A percentile compares a stretch with the other conserved stretches of the same genome.
phyloP scores from a whole-genome alignment of 257 asterid species.

The Solanum gandarillasii region DNA sequence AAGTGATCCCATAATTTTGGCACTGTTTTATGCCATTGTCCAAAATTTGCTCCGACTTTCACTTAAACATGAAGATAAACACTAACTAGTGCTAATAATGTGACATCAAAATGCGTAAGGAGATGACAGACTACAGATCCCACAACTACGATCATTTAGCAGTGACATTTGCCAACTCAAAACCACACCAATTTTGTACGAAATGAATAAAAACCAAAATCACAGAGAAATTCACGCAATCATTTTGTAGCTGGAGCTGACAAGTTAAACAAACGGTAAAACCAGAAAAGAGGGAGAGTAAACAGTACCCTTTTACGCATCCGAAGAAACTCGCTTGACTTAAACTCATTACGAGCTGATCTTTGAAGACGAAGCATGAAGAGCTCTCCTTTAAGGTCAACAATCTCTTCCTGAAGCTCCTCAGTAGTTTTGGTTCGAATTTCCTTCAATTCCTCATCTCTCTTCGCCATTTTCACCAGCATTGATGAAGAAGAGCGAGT shows the following conservation, averaged over 20 bases:
- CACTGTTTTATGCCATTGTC: neutral
- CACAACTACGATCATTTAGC: neutral
- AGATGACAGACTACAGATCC: neutral
- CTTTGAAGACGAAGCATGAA: conserved; percentile 95
- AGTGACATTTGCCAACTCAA: neutral
- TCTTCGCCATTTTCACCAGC: conserved; percentile 77
- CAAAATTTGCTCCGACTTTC: neutral
- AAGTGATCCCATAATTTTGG: neutral
- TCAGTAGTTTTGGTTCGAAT: conserved; percentile 70
- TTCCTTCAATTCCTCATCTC: conserved; percentile 69
- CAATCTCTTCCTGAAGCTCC: conserved; percentile 70
- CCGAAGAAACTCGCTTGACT: conserved; percentile 75
- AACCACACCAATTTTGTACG: neutral
- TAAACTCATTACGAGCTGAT: conserved; percentile 86
- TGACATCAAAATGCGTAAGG: neutral
- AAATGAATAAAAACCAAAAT: neutral
- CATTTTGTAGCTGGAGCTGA: neutral
- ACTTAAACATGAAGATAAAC: neutral
- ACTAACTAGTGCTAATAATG: neutral
- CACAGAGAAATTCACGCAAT: neutral
- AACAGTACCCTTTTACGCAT: conserved; percentile 77
- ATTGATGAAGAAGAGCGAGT: conserved; percentile 17
- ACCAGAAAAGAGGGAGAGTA: neutral
- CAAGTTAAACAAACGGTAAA: neutral
- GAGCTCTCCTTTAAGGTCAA: conserved; percentile 71